Base-by-base conservation (phyloP, 805 yeast species). In the Kurtzmaniella fragi region DNA sequence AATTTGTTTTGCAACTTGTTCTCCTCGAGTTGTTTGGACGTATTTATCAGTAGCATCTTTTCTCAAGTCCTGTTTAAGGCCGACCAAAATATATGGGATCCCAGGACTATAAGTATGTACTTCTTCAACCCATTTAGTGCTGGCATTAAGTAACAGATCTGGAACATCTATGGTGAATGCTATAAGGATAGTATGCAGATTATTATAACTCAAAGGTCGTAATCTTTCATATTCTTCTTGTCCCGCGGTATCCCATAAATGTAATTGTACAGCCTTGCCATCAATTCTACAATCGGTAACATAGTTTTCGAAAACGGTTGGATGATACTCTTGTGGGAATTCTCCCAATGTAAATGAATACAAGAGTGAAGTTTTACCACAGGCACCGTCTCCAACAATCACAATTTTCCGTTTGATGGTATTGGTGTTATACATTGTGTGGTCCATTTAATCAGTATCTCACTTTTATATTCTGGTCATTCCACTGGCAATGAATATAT, bases 241-340 rank as follows among this genome's bases (percentile, higher is more conserved):
- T 2, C 97, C 97, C 2, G 97, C 96, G 1, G 96, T 89, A 57
- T 89, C 97, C 96, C 97, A 89, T 17, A 89, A 64, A 2, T 95
- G 90, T 40, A 89, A 62, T 46, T 88, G 83, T 3, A 89, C 95
- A 12, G 93, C 84, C 49, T 88, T 89, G 3, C 96, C 96, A 54
- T 89, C 97, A 14, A 90, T 95, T 42, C 95, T 70, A 60, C 96
- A 89, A 53, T 88, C 95, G 1, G 96, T 88, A 12, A 89, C 96
- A 58, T 90, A 88, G 59, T 90, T 89, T 51, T 89, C 97, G 59
- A 90, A 89, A 5, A 89, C 96, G 0, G 97, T 89, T 2, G 97
- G 97, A 49, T 86, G 95, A 59, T 88, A 83, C 54, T 84, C 95
- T 32, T 90, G 81, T 0, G 96, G 96, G 53, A 90, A 90, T 56